These are phyloP conservation scores for Stenocarpella maydis DNA, from an alignment of 2,329 filamentous ascomycete species.

Conservation along the genomic window DNA sequence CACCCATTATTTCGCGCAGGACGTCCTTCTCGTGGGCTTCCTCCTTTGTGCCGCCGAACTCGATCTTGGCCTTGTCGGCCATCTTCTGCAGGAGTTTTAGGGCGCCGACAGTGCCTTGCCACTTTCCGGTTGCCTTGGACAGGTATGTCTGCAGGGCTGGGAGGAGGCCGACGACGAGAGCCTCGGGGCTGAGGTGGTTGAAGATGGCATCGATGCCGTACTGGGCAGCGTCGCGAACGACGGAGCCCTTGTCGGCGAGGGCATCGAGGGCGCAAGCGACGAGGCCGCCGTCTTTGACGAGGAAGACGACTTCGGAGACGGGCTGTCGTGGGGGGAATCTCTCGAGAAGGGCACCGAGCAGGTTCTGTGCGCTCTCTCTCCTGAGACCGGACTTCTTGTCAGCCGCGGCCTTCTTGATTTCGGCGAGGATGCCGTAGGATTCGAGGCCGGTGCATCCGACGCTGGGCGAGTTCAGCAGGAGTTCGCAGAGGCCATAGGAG, in stretches of 20 bases:
- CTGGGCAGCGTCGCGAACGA: constrained; percentile 90
- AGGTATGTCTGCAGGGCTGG: constrained; percentile 81
- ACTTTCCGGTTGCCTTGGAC: constrained; percentile 86
- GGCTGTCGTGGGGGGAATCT: constrained; percentile 81
- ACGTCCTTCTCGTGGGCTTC: constrained; percentile 89
- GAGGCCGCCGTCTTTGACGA: constrained; percentile 81
- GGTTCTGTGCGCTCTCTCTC: constrained; percentile 93
- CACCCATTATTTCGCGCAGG: constrained; percentile 89
- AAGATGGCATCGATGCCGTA: constrained; percentile 94
- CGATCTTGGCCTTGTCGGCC: constrained; percentile 92
- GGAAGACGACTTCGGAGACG: constrained; percentile 80
- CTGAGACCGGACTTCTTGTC: constrained; percentile 93
- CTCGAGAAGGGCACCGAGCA: constrained; percentile 93
- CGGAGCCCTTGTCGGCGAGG: constrained; percentile 86
- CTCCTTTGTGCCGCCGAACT: constrained; percentile 79
- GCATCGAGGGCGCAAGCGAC: constrained; percentile 80
- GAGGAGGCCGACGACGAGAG: constrained; percentile 82
- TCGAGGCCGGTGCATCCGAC: constrained; percentile 62
- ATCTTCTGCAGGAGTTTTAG: constrained; percentile 87
- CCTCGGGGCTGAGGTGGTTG: constrained; percentile 79
- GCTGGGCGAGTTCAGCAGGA: constrained; percentile 57
- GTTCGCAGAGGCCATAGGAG: constrained; percentile 67
- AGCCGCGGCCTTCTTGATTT: constrained; percentile 75
- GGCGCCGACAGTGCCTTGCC: constrained; percentile 93
- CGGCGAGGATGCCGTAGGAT: constrained; percentile 62